Conservation (phyloP, 73 alveolate genomes). For the Stentor roeselii region DNA sequence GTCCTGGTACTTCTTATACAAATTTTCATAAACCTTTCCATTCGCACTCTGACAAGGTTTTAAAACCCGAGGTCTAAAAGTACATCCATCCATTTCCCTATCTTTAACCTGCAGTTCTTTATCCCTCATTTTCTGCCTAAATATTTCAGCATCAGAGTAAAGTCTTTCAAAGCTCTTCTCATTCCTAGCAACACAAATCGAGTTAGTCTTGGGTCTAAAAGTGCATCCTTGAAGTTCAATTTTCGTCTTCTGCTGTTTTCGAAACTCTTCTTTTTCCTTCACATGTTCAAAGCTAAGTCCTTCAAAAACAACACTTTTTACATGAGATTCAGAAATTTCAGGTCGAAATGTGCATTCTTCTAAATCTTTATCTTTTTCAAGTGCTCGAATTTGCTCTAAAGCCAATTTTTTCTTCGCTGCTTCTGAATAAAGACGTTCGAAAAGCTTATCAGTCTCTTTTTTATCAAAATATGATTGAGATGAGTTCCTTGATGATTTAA, state of each 20-base stretch:
- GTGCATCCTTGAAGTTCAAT: slow-evolving; percentile 5
- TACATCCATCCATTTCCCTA: not conserved
- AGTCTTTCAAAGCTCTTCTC: slow-evolving; percentile 1
- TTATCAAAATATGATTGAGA: too few species aligned
- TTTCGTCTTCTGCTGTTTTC: not conserved
- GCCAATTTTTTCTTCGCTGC: not conserved
- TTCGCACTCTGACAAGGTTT: not conserved
- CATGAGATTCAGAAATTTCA: not conserved
- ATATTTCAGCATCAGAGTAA: slow-evolving; percentile 9
- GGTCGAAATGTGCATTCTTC: not conserved
- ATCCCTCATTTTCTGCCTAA: slow-evolving; percentile 14
- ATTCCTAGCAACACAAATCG: too few species aligned
- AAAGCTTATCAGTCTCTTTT: not conserved
- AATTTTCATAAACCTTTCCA: not conserved
- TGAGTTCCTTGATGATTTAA: too few species aligned
- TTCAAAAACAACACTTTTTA: not conserved
- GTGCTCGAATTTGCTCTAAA: not conserved
- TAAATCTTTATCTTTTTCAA: not conserved
- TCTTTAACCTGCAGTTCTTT: slow-evolving; percentile 12
- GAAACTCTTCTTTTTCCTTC: slow-evolving; percentile 3
- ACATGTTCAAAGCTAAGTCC: too few species aligned
- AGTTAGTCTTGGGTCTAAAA: not conserved
- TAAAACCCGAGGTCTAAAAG: slow-evolving; percentile 2
- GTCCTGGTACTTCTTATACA: not conserved
- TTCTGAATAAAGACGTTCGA: not conserved